phyloP scores from a whole-genome alignment of 495 filamentous ascomycete species.

The Penicillium simplicissimum region DNA sequence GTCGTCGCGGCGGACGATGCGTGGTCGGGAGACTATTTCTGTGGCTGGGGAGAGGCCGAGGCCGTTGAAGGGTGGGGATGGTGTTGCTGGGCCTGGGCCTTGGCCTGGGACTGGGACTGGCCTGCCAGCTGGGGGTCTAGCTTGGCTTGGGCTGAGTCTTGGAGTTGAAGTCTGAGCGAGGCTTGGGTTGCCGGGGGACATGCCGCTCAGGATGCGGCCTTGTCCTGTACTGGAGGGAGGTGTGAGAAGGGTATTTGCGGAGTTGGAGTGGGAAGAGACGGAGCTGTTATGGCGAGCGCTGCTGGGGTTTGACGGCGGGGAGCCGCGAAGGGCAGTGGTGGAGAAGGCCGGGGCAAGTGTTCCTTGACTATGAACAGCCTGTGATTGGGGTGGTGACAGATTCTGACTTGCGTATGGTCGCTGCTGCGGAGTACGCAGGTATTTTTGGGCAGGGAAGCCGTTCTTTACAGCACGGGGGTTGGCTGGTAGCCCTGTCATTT shows the following conservation, averaged over 20 bases:
- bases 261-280: slow-evolving; percentile 9
- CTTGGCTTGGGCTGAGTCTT: background rate
- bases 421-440: slow-evolving; percentile 11
- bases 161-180: background rate
- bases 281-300: slow-evolving; percentile 8
- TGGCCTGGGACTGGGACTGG: background rate
- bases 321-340: background rate
- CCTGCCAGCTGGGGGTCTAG: background rate
- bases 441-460: slow-evolving; percentile 24
- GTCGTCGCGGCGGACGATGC: slow-evolving; percentile 37
- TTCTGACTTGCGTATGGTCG: background rate
- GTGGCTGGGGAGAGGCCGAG: slow-evolving; percentile 16
- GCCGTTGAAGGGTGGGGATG: slow-evolving; percentile 8
- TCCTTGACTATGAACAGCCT: background rate
- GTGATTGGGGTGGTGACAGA: background rate
- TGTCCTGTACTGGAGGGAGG: slow-evolving; percentile 10
- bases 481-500: slow-evolving; percentile 36
- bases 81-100: background rate
- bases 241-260: slow-evolving; percentile 9
- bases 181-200: background rate
- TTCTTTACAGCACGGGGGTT: slow-evolving; percentile 43
- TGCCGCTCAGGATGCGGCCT: slow-evolving; percentile 3
- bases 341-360: background rate
- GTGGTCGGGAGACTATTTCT: slow-evolving; percentile 38
- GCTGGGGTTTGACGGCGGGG: background rate